Evolutionary conservation across 768 basidiomycete species (phyloP).

Genomic region (Hirschioporus abietinus): DNA sequence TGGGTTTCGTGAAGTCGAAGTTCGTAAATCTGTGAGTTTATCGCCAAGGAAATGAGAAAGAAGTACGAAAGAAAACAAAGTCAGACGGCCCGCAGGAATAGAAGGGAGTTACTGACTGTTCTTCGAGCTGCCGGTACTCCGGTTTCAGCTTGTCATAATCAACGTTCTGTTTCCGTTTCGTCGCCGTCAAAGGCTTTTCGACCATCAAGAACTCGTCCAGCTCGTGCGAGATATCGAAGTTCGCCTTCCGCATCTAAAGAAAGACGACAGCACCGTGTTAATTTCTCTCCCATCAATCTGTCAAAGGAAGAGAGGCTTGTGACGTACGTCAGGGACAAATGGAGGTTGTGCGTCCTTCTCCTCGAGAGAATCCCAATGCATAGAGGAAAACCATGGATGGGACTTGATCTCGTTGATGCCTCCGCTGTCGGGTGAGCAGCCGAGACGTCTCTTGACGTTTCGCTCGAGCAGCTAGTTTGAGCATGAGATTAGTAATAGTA

Average conservation of each 20-base stretch:
- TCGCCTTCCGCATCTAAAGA: constrained; percentile 85
- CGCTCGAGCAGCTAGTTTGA: constrained; percentile 72
- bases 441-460: constrained; percentile 71
- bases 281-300: constrained; percentile 27
- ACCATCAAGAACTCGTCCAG: constrained; percentile 96
- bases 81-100: no score
- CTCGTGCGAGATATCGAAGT: constrained; percentile 97
- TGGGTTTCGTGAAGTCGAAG: constrained; percentile 74
- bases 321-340: constrained; percentile 88
- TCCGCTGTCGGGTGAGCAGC: constrained; percentile 63
- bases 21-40: constrained; percentile 66
- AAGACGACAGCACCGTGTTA: neutral
- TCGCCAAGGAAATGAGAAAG: constrained; percentile 5
- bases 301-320: neutral
- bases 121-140: constrained; percentile 88
- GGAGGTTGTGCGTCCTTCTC: constrained; percentile 69
- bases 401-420: constrained; percentile 73
- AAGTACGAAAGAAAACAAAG: constrained; percentile 2
- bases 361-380: constrained; percentile 79
- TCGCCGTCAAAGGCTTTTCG: constrained; percentile 94
- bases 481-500: neutral
- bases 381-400: constrained; percentile 79
- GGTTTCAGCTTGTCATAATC: constrained; percentile 87
- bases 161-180: constrained; percentile 83
- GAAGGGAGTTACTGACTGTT: constrained; percentile 55